Evolutionary conservation across 306 rosid species (phyloP), one percentile per base, ranked within the genome.

Genomic region (Cicer chorassanicum): DNA sequence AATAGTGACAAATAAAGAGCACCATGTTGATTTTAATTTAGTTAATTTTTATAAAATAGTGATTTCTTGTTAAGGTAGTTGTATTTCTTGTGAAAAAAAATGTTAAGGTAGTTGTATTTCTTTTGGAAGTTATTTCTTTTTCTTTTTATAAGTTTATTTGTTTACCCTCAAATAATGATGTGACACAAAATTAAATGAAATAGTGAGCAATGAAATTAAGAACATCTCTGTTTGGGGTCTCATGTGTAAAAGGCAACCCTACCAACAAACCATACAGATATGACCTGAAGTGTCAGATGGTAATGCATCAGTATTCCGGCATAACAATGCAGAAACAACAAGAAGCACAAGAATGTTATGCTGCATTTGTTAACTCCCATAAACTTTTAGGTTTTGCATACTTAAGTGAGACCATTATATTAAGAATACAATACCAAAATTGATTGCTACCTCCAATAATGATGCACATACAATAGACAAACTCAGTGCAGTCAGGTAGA

Each of bases 401-500:
- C 44, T 56, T 7, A 14, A 19, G 76, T 15, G 24, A 14, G 60
- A 9, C 43, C 38, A 29, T 24, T 24, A 57, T 54, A 14, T 9
- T n/a, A 19, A 16, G 21, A 19, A 9, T 24, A 59, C 38, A 24
- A 24, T 7, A 61, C 8, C 78, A 74, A 74, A 62, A 74, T 36
- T 74, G 62, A 34, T 36, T 36, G 38, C 70, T 62, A 62, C 78
- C 70, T 15, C 50, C 24, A 61, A 74, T 11, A 70, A 65, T 16
- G 70, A 73, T 51, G 38, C 56, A 44, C 53, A 59, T 48, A 61
- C 75, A 82, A 49, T 8, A 48, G 45, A 64, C 65, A 73, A 59
- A 59, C 67, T 57, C 79, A 15, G 65, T 24, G 65, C 68, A 9
- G 45, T 8, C 15, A 64, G 55, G 50, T 65, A 48, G 82, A 13